Base-by-base conservation (phyloP, 441 rosid species). In the Eutrema salsugineum region DNA sequence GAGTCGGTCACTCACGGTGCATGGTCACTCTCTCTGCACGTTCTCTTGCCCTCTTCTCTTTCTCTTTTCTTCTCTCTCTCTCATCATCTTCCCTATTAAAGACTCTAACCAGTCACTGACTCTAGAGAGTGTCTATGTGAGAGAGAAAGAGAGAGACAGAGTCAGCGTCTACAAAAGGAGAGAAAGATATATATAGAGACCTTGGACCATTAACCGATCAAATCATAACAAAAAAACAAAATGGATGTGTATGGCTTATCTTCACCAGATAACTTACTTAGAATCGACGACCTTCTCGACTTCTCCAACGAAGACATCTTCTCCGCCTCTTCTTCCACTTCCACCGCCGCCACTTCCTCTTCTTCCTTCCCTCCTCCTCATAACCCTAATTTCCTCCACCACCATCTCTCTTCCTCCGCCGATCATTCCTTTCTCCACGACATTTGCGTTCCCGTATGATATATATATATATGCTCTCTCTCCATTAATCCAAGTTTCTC, bases 391-490 rank as follows among this genome's bases (percentile, higher is more conserved):
- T 53, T 48, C 28, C 49, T 43, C 14, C 40, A 53, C 43, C 66
- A 66, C 2, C 57, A 61, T 57, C 70, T 40, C 73, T 75, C 30
- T 24, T 14, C 51, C 66, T 43, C 80, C 79, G 5, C 72, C 78
- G 66, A 35, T 72, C 73, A 81, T 80, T 11, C 83, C 75, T 79
- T 83, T 81, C 84, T 80, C 86, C 70, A 77, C 79, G 84, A 86
- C 53, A 83, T 87, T 68, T 77, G 84, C 28, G 79, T 87, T 48
- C 93, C 88, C 4, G 93, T 89, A 82, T n/a, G n/a, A n/a, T n/a
- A n/a, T n/a, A n/a, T n/a, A n/a, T n/a, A n/a, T n/a, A 56, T 1
- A 38, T 27, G 14, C 5, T 5, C 53, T 14, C 44, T 60, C 22
- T 35, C 42, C 5, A n/a, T n/a, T n/a, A 11, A 12, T 49, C 11